Evolutionary conservation across 257 asterid genomes (phyloP), one percentile per base, ranked within the genome.

Genomic region (Capsicum pubescens): DNA sequence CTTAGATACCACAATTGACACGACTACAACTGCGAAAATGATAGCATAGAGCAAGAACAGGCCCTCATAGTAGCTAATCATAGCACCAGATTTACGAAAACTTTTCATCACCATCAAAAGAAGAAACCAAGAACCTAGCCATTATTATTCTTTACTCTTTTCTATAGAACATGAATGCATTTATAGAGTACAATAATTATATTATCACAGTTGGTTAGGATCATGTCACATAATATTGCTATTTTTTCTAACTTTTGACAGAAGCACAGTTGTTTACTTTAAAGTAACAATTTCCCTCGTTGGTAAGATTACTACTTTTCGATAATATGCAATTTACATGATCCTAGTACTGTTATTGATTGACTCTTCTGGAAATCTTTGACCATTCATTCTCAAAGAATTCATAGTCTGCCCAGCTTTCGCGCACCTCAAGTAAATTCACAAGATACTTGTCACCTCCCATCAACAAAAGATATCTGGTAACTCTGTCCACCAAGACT

Each of bases 91-190:
- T 19, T 54, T 54, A 3, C 42, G 7, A 9, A 16, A 44, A 71
- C 50, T 32, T 32, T 15, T 26, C 32, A 26, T 16, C 61, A 26
- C 17, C 58, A 8, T 2, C 5, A 36, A 71, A n/a, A 46, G 42
- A 83, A 69, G 74, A 68, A 67, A 64, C 4, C 60, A 79, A 42
- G 26, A 79, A 79, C 44, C 87, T 84, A n/a, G 56, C 36, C 69
- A 78, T 84, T 84, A 26, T 26, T 55, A 14, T n/a, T 57, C 0
- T 71, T 59, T 26, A 26, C 58, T 46, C 55, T 71, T 17, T 71
- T 50, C 80, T 71, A 8, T 8, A 46, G 2, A 71, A 71, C 39
- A 71, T 71, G 58, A 46, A 71, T 46, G 58, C 39, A 46, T 46
- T n/a, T 71, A 71, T 9, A 42, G 77, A 68, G 77, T 64, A 64